Evolutionary conservation across 169 alveolate species (phyloP), one percentile per base, ranked within the genome.

Genomic region (Cystoisospora suis): DNA sequence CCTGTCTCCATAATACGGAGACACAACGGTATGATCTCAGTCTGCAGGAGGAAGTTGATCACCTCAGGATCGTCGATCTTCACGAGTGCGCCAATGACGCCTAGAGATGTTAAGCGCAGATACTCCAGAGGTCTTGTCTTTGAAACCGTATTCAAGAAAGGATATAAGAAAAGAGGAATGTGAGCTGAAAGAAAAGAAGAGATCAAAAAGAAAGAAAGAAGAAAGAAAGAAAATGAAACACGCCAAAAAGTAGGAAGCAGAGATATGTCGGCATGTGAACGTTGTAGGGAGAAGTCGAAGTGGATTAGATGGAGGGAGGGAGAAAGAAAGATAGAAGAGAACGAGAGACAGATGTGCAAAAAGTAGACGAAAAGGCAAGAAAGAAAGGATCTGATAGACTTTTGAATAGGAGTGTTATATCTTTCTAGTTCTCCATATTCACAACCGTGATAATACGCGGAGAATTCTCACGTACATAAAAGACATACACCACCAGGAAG

Each of bases 31-130:
- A 99, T 98, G 40, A 99, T 98, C 92, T 99, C 99, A 0, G 98
- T 97, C 90, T 98, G 97, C 72, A 99, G 96, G 53, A 99, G 94
- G 90, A 98, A 98, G 89, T 96, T 95, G 42, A 98, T 98, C 46
- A 98, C 99, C 85, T 98, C 99, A 53, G 99, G 97, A 91, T 98
- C 99, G 92, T 99, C 99, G 36, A 98, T 99, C 96, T 98, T 98
- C 23, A 99, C 99, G 36, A 99, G 95, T 42, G 99, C 99, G n/a
- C 99, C 99, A 47, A 99, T 98, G 32, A 99, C 99, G 45, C 99
- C 99, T 44, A 99, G 94, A 17, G 99, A 97, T 0, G 99, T 99
- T 72, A 99, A 96, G 75, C 99, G 98, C 75, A 99, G 93, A 93
- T 98, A 98, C 95, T 99, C 99, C 92, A 97, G 97, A 1, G 99